Evolutionary conservation across 768 basidiomycete species (phyloP).

Genomic region (Lepiota venenata): DNA sequence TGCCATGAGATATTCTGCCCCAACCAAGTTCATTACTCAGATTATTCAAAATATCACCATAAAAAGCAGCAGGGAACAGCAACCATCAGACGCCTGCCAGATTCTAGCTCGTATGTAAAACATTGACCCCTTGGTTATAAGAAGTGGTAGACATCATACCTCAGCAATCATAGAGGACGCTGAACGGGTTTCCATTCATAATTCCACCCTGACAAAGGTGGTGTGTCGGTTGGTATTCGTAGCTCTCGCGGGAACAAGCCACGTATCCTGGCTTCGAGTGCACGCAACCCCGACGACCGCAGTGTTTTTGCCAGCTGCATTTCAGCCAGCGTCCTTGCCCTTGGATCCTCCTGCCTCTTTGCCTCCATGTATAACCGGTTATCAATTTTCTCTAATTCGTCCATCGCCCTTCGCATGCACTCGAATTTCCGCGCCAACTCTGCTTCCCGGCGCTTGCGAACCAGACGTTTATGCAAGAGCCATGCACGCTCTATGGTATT

Average conservation of each 20-base stretch:
- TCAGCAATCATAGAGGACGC: conserved; percentile 37
- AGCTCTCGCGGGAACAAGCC: conserved; percentile 88
- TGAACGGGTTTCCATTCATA: conserved; percentile 79
- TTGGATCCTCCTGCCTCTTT: conserved; percentile 73
- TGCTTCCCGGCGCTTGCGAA: conserved; percentile 64
- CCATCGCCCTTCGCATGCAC: conserved; percentile 84
- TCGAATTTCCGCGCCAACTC: conserved; percentile 76
- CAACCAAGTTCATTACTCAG: conserved; percentile 16
- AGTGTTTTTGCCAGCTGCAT: conserved; percentile 56
- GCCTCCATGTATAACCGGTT: conserved; percentile 62
- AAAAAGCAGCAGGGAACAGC: neutral
- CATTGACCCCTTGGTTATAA: neutral
- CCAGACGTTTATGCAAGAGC: conserved; percentile 74
- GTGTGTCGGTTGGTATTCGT: conserved; percentile 83
- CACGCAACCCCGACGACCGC: conserved; percentile 63
- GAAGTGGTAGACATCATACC: neutral
- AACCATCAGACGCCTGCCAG: too few species aligned
- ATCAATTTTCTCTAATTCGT: conserved; percentile 65
- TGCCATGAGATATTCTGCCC: conserved; percentile 5
- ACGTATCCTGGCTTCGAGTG: conserved; percentile 71
- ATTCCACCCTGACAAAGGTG: conserved; percentile 78
- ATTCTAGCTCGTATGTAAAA: neutral
- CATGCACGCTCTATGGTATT: conserved; percentile 92
- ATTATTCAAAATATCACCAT: conserved; percentile 18
- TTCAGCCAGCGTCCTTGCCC: conserved; percentile 55